Conservation (phyloP, 306 rosid species). For the Hippophae rhamnoides region DNA sequence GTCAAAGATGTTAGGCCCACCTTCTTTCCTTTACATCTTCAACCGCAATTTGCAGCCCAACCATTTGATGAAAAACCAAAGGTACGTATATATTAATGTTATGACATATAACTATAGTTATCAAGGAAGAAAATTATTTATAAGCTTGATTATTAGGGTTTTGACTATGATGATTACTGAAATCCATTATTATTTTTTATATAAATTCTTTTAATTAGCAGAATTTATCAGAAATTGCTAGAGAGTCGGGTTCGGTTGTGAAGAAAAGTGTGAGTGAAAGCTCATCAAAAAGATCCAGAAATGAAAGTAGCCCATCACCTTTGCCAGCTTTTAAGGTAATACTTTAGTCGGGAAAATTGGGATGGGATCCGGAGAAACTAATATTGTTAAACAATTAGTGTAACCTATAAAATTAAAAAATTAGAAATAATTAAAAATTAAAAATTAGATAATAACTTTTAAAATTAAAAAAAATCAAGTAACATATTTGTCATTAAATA, state of each 20-base stretch:
- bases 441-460: no score
- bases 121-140: no score
- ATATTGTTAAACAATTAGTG: slow-evolving; percentile 20
- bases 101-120: no score
- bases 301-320: slow-evolving; percentile 63
- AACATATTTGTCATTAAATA: no score
- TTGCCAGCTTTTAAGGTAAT: slow-evolving; percentile 99
- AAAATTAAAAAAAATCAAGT: no score
- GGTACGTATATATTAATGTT: slow-evolving; percentile 29
- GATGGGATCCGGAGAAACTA: no score
- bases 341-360: background rate
- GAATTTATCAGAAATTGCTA: slow-evolving; percentile 57
- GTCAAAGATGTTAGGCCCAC: slow-evolving; percentile 50
- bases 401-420: slow-evolving; percentile 9
- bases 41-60: slow-evolving; percentile 43
- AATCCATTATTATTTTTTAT: background rate
- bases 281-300: slow-evolving; percentile 74
- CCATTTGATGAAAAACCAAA: slow-evolving; percentile 55
- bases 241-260: slow-evolving; percentile 49
- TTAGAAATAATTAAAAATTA: background rate
- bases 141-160: slow-evolving; percentile 1
- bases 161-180: slow-evolving; percentile 2
- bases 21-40: slow-evolving; percentile 54
- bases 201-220: slow-evolving; percentile 23
- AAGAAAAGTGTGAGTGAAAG: slow-evolving; percentile 76